Conservation (phyloP, 495 filamentous ascomycete genomes). For the Daldinia caldariorum region DNA sequence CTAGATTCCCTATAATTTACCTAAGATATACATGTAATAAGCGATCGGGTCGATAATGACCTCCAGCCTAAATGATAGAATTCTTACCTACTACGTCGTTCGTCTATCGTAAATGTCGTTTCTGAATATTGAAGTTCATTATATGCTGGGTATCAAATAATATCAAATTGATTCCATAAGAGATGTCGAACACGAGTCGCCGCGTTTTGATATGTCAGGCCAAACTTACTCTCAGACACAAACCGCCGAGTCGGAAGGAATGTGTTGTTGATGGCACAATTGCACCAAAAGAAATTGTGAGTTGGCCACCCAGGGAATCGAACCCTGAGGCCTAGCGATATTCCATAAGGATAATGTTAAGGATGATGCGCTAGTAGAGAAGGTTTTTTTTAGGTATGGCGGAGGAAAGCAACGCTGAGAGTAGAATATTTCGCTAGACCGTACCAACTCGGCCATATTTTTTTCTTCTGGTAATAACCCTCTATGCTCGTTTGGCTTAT, state of each 20-base stretch:
- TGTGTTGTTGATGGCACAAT: too few species aligned
- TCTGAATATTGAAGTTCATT: not conserved
- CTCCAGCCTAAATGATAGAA: too few species aligned
- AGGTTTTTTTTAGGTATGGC: not conserved
- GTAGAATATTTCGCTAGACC: conserved; percentile 17
- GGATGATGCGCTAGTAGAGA: not conserved
- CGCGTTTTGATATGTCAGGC: not conserved
- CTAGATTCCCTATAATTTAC: too few species aligned
- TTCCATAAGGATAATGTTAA: not conserved
- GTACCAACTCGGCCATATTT: conserved; percentile 22
- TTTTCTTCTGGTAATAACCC: not conserved
- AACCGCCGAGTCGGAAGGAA: too few species aligned
- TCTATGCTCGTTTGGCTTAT: not conserved
- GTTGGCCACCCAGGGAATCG: conserved; percentile 19
- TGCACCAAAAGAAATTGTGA: conserved; percentile 1
- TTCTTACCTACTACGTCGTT: too few species aligned
- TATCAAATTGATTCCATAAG: not conserved
- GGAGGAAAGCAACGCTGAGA: not conserved
- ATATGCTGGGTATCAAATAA: not conserved
- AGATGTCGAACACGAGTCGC: not conserved
- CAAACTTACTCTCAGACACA: too few species aligned
- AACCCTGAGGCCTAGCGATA: conserved; percentile 16
- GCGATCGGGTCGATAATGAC: too few species aligned
- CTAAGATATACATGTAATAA: too few species aligned
- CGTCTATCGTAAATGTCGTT: too few species aligned